These are phyloP conservation scores for Botrytis tulipae DNA, from an alignment of 2,329 filamentous ascomycete species.

Conservation along the genomic window DNA sequence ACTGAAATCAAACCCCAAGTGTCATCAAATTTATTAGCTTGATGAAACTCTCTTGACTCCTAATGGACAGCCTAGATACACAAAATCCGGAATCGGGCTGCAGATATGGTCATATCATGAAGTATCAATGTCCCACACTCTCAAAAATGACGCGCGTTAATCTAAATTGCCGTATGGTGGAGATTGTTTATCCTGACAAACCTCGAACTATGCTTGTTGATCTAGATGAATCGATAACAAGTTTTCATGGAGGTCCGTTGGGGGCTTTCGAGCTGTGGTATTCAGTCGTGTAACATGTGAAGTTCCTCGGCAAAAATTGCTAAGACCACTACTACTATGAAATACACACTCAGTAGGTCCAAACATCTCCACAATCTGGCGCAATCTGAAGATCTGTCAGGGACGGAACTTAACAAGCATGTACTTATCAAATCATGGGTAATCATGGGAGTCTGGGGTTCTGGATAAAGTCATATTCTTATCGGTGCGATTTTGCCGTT, in stretches of 20 bases:
- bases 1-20: too few species aligned
- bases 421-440: not conserved
- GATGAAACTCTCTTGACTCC: not conserved
- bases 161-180: not conserved
- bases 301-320: not conserved
- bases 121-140: not conserved
- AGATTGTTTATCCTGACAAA: not conserved
- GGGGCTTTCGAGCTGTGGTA: not conserved
- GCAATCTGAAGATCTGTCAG: not conserved
- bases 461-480: not conserved
- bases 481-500: constrained; percentile 2
- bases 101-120: not conserved
- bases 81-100: not conserved
- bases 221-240: not conserved
- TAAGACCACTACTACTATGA: not conserved
- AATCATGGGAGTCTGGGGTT: not conserved
- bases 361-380: not conserved
- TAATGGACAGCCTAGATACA: not conserved
- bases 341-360: too few species aligned
- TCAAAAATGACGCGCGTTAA: not conserved
- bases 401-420: not conserved
- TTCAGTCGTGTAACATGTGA: not conserved
- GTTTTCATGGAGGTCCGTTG: not conserved
- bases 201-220: not conserved
- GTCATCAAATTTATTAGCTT: not conserved